Evolutionary conservation across 352 stramenopile genomes (phyloP), one percentile per base, ranked within the genome.

Genomic region (Globisporangium takayamanum): DNA sequence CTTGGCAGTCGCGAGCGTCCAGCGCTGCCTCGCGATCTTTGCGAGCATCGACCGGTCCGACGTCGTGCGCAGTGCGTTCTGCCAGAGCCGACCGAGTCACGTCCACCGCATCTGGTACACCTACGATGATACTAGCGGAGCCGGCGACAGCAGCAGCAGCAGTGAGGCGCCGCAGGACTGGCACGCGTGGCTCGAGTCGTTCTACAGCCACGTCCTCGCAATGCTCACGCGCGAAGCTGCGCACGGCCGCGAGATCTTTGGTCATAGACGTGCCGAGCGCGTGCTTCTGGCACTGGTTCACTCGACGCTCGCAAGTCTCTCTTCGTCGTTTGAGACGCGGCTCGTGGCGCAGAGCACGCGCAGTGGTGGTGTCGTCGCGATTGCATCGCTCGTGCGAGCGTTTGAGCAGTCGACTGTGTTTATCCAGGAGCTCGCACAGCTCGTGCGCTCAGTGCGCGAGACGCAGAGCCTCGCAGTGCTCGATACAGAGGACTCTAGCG

Each of bases 101-200:
- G 67, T 85, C 28, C 80, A 90, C 45, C 77, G 80, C 36, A 41
- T 73, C 0, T 90, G 80, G 80, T 84, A 76, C 36, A 57, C 78
- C 5, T 88, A 70, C 53, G 44, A 49, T 6, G 20, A 20, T 1
- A 25, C 8, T 20, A 22, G 41, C 18, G 15, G 1, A 5, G 18
- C 10, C 3, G 39, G 16, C 39, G 39, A 45, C 39, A 18, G 16
- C 16, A 45, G 12, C 39, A 18, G 39, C 16, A 45, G 12, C 16
- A 74, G 57, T 49, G 55, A 59, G 7, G 58, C 60, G 11, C 59
- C 74, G 14, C 54, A 51, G 14, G 62, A 39, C 45, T 30, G 42
- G 5, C 5, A 3, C 1, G 0, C 15, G 6, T 89, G 79, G 78
- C 65, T 91, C 3, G 70, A 80, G 6, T 60, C 33, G 0, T 91